phyloP scores from a whole-genome alignment of 2,329 filamentous ascomycete genomes.

The Penicillium sp. region DNA sequence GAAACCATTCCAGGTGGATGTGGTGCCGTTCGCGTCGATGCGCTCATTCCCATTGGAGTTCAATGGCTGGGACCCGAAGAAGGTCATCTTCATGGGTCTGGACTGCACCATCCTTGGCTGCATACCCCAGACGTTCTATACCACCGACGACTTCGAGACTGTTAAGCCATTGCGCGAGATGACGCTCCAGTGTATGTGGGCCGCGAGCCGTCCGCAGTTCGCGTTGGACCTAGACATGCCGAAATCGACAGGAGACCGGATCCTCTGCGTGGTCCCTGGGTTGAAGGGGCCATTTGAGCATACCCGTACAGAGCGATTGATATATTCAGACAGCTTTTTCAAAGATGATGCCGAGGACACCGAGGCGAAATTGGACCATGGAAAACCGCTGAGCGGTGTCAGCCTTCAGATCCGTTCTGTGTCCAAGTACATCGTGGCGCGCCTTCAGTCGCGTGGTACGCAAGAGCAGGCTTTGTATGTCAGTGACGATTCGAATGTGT shows the following conservation, averaged over 20 bases:
- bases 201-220: slow-evolving; percentile 72
- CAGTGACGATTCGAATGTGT: slow-evolving; percentile 75
- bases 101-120: slow-evolving; percentile 65
- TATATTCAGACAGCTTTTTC: slow-evolving; percentile 84
- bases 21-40: slow-evolving; percentile 54
- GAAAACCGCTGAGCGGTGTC: slow-evolving; percentile 67
- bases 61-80: slow-evolving; percentile 77
- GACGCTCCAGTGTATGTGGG: slow-evolving; percentile 81
- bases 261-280: slow-evolving; percentile 77
- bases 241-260: slow-evolving; percentile 64
- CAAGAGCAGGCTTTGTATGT: slow-evolving; percentile 91
- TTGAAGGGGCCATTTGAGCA: slow-evolving; percentile 66
- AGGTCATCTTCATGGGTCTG: slow-evolving; percentile 80
- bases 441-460: slow-evolving; percentile 73
- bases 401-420: slow-evolving; percentile 78
- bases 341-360: slow-evolving; percentile 50
- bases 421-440: slow-evolving; percentile 82
- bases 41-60: slow-evolving; percentile 61
- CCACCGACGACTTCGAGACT: slow-evolving; percentile 77
- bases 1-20: slow-evolving; percentile 66
- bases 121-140: slow-evolving; percentile 66
- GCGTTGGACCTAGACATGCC: slow-evolving; percentile 51
- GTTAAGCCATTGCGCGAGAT: slow-evolving; percentile 63
- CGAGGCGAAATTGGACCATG: slow-evolving; percentile 73
- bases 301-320: slow-evolving; percentile 64